phyloP scores from a whole-genome alignment of 192 early-diverging fungal genomes.

The Obelidium mucronatum region DNA sequence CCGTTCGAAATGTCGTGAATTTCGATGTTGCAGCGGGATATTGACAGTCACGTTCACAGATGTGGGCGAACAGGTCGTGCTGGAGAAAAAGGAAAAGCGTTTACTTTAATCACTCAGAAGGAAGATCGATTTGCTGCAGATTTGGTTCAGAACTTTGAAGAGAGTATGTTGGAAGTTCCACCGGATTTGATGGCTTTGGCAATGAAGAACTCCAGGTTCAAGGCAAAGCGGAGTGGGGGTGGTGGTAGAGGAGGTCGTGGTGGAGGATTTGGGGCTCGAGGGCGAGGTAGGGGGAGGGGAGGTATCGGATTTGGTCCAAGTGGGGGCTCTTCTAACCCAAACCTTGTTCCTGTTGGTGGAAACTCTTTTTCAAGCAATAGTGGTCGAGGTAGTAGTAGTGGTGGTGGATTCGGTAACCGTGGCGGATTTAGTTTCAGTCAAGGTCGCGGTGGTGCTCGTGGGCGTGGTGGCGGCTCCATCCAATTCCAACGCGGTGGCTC shows the following conservation, averaged over 20 bases:
- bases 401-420: conserved; percentile 23
- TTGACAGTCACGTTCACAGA: conserved; percentile 87
- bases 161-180: conserved; percentile 81
- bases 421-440: conserved; percentile 1
- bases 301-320: conserved; percentile 37
- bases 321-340: conserved; percentile 48
- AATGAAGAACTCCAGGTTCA: conserved; percentile 73
- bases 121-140: conserved; percentile 66
- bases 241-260: conserved; percentile 52
- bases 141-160: conserved; percentile 68
- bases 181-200: conserved; percentile 88
- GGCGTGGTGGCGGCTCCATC: conserved; percentile 29
- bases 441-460: conserved; percentile 10
- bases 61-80: conserved; percentile 97
- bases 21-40: conserved; percentile 83
- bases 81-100: conserved; percentile 88
- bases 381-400: not conserved
- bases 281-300: conserved; percentile 47
- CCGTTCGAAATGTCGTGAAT: conserved; percentile 77
- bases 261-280: conserved; percentile 54
- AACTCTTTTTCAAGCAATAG: not conserved
- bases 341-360: conserved; percentile 37
- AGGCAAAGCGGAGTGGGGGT: conserved; percentile 56
- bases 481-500: conserved; percentile 22
- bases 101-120: conserved; percentile 92